Percentiles rank a stretch among this genome's conserved stretches.
Conservation (phyloP, 306 rosid genomes). For the Clitoria ternatea region DNA sequence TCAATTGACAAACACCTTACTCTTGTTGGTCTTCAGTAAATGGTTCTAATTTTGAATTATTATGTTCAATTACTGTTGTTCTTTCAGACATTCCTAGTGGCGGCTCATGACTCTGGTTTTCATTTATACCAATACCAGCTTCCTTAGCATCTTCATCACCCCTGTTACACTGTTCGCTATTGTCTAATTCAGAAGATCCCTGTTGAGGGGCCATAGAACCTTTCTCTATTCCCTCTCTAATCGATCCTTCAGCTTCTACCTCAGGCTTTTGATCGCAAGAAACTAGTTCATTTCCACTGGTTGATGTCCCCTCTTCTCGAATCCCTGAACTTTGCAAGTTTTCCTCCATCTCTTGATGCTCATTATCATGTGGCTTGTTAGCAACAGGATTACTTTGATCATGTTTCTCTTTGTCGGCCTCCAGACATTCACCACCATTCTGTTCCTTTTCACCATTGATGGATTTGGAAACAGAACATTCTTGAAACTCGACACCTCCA, state of each 20-base stretch:
- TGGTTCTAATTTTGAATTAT: conserved; percentile 14
- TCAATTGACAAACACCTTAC: background rate
- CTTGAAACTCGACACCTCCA: conserved; percentile 32
- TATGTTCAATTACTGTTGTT: conserved; percentile 17
- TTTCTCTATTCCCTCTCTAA: background rate
- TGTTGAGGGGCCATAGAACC: conserved; percentile 21
- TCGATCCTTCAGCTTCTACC: conserved; percentile 25
- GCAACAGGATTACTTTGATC: conserved; percentile 18
- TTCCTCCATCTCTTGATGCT: conserved; percentile 27
- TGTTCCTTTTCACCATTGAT: conserved; percentile 8
- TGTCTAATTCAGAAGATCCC: background rate
- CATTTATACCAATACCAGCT: conserved; percentile 17
- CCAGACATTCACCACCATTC: conserved; percentile 22
- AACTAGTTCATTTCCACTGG: conserved; percentile 29
- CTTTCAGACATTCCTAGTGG: conserved; percentile 8
- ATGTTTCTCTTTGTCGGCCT: conserved; percentile 26
- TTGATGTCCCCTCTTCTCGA: conserved; percentile 26
- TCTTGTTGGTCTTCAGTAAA: conserved; percentile 8
- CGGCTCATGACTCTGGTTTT: conserved; percentile 19
- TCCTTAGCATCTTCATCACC: conserved; percentile 16
- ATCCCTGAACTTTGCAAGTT: conserved; percentile 19
- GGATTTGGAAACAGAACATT: conserved; percentile 28
- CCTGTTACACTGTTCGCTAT: conserved; percentile 3
- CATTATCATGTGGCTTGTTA: conserved; percentile 8
- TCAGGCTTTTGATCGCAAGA: background rate